A percentile compares a stretch with the other conserved stretches of the same genome.
These are phyloP conservation scores for Candida maris DNA, from an alignment of 805 yeast species.

Conservation along the genomic window DNA sequence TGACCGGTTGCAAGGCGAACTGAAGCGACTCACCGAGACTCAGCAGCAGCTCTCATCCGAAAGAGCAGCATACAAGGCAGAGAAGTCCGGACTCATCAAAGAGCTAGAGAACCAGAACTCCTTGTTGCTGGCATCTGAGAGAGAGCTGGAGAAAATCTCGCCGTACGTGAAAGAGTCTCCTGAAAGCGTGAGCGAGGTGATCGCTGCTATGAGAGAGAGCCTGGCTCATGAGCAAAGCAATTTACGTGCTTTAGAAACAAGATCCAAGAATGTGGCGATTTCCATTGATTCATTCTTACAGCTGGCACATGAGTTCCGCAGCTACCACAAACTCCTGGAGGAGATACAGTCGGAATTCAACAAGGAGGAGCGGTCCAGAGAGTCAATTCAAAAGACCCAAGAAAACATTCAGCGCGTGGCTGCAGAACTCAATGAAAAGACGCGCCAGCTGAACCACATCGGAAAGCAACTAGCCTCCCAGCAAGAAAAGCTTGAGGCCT, in stretches of 20 bases:
- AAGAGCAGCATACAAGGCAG: conserved; percentile 59
- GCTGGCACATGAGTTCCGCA: conserved; percentile 44
- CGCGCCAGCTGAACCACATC: conserved; percentile 30
- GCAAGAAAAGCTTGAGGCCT: conserved; percentile 12
- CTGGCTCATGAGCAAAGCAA: conserved; percentile 38
- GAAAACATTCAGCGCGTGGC: conserved; percentile 17
- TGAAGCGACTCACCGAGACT: conserved; percentile 53
- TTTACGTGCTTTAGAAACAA: conserved; percentile 40
- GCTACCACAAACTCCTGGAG: conserved; percentile 41
- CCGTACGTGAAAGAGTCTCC: conserved; percentile 61
- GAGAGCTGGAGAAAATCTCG: conserved; percentile 56
- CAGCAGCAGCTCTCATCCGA: conserved; percentile 63
- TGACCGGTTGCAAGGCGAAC: conserved; percentile 54
- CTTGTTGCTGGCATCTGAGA: conserved; percentile 51
- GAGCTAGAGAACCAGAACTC: conserved; percentile 60
- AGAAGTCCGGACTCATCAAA: conserved; percentile 54
- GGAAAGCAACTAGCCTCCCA: conserved; percentile 37
- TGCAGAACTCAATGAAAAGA: conserved; percentile 18
- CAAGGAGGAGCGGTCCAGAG: conserved; percentile 35
- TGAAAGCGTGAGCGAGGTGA: conserved; percentile 47
- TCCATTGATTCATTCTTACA: conserved; percentile 58
- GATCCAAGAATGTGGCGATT: conserved; percentile 47
- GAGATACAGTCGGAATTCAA: conserved; percentile 47
- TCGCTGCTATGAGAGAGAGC: conserved; percentile 47
- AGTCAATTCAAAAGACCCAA: conserved; percentile 27